These are phyloP conservation scores for Spinellus fusiger DNA, from an alignment of 192 early-diverging fungal genomes.

Conservation along the genomic window DNA sequence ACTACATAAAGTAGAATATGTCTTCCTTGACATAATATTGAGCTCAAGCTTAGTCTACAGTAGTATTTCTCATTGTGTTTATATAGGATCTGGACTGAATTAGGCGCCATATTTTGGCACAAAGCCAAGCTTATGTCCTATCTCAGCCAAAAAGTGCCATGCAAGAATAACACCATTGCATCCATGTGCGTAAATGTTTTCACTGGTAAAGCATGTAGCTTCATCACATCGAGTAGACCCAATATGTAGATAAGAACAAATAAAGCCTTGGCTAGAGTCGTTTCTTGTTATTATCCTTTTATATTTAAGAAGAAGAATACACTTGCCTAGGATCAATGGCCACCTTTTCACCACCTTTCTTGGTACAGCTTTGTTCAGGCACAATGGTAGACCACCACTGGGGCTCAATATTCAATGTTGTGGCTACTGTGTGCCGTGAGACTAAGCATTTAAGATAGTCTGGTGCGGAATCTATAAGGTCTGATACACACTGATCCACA, in stretches of 20 bases:
- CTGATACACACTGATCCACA: not conserved
- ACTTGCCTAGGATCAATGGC: not conserved
- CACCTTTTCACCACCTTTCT: not conserved
- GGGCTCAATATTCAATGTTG: too few species aligned
- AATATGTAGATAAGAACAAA: constrained; percentile 11
- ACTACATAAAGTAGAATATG: not conserved
- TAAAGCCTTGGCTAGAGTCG: not conserved
- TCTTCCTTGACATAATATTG: not conserved
- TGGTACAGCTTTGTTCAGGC: constrained; percentile 1
- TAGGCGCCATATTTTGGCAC: constrained; percentile 27
- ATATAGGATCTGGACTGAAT: not conserved
- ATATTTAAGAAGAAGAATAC: not conserved
- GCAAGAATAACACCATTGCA: constrained; percentile 14
- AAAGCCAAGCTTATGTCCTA: constrained; percentile 19
- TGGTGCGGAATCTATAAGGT: not conserved
- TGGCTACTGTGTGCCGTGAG: not conserved
- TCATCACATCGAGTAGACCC: constrained; percentile 5
- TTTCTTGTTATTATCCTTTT: not conserved
- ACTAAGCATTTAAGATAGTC: not conserved
- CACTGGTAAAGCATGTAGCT: not conserved
- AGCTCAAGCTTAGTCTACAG: not conserved
- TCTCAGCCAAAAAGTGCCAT: constrained; percentile 23
- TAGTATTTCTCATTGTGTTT: not conserved
- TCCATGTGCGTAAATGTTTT: constrained; percentile 10
- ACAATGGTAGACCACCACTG: constrained; percentile 4